phyloP scores from a whole-genome alignment of 2,329 filamentous ascomycete species.

The Sarocladium kiliense region DNA sequence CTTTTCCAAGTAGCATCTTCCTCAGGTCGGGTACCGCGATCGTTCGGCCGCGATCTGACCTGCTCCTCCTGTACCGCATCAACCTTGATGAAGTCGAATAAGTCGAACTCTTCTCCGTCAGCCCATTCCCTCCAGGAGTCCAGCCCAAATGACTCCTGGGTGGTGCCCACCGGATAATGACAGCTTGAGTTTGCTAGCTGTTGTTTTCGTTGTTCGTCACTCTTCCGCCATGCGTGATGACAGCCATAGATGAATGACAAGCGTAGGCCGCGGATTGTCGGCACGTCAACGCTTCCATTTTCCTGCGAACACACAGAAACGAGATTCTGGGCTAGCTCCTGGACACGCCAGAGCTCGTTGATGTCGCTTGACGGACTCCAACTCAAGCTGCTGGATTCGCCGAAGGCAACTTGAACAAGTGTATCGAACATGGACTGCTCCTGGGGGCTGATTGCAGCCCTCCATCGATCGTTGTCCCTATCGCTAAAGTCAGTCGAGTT shows the following conservation, averaged over 20 bases:
- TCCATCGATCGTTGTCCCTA: constrained; percentile 1
- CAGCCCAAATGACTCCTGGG: not conserved
- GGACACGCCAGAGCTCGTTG: constrained; percentile 14
- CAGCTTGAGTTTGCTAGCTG: not conserved
- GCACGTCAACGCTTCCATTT: constrained; percentile 4
- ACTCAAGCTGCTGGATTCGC: not conserved
- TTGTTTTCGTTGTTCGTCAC: not conserved
- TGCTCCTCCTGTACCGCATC: not conserved
- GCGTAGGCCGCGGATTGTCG: not conserved
- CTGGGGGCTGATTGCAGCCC: not conserved
- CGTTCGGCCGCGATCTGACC: not conserved
- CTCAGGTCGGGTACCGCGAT: not conserved
- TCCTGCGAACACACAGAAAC: constrained; percentile 13
- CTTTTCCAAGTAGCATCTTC: not conserved
- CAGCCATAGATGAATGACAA: constrained; percentile 8
- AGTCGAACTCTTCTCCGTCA: not conserved
- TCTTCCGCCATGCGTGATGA: constrained; percentile 6
- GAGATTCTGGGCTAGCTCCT: constrained; percentile 18
- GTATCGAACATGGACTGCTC: not conserved
- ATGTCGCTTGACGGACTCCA: not conserved
- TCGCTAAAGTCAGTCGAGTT: not conserved
- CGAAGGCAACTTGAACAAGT: not conserved
- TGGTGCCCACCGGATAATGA: not conserved
- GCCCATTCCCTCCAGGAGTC: not conserved
- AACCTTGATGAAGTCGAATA: constrained; percentile 5